Conservation (phyloP, 176 grass and related monocot species). For the Dendrocalamus sinicus region DNA sequence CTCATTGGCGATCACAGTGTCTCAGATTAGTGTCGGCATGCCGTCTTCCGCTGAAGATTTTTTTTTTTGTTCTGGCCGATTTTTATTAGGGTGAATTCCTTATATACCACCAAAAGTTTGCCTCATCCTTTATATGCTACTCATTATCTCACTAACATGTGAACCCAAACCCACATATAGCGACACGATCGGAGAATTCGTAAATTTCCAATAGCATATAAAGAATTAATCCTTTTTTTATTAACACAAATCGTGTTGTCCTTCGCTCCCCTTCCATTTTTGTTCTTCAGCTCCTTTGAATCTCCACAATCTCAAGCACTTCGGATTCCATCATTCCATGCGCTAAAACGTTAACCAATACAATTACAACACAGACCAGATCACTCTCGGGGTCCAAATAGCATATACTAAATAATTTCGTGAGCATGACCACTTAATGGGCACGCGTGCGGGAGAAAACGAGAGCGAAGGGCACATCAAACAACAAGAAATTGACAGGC, state of each 20-base stretch:
- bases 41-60: constrained; percentile 1
- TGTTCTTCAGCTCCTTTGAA: neutral
- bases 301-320: neutral
- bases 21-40: constrained; percentile 19
- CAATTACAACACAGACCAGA: neutral
- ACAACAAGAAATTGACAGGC: constrained; percentile 43
- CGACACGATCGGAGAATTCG: too few relatives aligned
- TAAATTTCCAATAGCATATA: too few relatives aligned
- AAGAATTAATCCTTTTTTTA: too few relatives aligned
- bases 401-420: neutral
- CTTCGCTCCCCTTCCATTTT: neutral
- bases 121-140: too few relatives aligned
- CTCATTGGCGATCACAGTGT: neutral
- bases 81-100: too few relatives aligned
- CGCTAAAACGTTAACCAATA: neutral
- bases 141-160: too few relatives aligned
- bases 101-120: too few relatives aligned
- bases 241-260: neutral
- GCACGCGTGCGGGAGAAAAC: constrained; percentile 35
- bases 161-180: too few relatives aligned
- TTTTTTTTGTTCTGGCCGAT: neutral
- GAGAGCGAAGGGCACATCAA: constrained; percentile 31
- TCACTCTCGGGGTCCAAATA: constrained; percentile 21
- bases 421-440: constrained; percentile 35
- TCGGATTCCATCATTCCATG: constrained; percentile 40